Conservation (phyloP, 2,329 filamentous ascomycete species). For the Aspergillus tubingensis region DNA sequence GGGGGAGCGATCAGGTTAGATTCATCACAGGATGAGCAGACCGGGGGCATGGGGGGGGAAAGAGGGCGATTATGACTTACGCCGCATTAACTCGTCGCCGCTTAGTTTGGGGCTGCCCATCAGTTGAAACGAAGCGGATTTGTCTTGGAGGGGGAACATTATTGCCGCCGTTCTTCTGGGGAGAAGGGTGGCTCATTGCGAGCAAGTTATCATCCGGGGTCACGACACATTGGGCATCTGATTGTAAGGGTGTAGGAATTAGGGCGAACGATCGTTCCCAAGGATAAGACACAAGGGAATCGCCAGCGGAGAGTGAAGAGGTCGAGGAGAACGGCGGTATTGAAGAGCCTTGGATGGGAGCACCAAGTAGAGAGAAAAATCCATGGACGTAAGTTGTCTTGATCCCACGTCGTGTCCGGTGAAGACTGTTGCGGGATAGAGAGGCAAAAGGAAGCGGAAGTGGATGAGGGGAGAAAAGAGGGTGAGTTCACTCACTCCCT, state of each 20-base stretch:
- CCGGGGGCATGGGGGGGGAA: not conserved
- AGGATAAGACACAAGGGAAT: conserved; percentile 14
- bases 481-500: not conserved
- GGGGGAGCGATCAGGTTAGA: not conserved
- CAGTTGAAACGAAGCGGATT: conserved; percentile 79
- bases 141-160: conserved; percentile 39
- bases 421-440: conserved; percentile 16
- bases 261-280: conserved; percentile 16
- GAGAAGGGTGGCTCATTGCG: conserved; percentile 44
- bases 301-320: conserved; percentile 11
- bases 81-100: conserved; percentile 76
- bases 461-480: conserved; percentile 6
- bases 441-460: conserved; percentile 4
- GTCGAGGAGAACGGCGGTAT: conserved; percentile 15
- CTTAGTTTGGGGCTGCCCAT: conserved; percentile 78
- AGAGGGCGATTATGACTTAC: conserved; percentile 48
- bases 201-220: conserved; percentile 38
- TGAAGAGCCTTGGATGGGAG: conserved; percentile 20
- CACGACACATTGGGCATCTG: conserved; percentile 36
- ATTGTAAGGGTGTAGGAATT: not conserved
- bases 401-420: conserved; percentile 19
- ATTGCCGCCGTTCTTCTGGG: conserved; percentile 38
- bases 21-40: conserved; percentile 14
- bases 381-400: conserved; percentile 22
- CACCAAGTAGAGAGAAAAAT: conserved; percentile 21